These are phyloP conservation scores for Beta vulgaris DNA, from an alignment of 148 eudicot genomes.

Conservation along the genomic window DNA sequence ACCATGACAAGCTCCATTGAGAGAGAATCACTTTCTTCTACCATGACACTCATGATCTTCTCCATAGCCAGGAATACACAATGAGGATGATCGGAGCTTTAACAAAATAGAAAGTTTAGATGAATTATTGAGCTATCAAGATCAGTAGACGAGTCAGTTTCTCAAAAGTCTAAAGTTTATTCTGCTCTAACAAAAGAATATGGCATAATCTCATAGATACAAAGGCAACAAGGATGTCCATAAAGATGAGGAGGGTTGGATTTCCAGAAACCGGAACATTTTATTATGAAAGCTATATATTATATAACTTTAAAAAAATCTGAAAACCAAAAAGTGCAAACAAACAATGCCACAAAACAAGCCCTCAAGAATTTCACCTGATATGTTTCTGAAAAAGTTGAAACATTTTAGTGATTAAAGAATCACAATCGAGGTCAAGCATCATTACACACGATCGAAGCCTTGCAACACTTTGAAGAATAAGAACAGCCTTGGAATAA, in stretches of 20 bases:
- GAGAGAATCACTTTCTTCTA: slow-evolving; percentile 70
- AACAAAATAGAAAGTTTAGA: slow-evolving; percentile 15
- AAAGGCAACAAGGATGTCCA: background rate
- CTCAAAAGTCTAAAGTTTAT: background rate
- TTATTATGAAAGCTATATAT: no score
- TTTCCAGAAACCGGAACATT: background rate
- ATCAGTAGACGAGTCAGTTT: background rate
- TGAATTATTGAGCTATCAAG: background rate
- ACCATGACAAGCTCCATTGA: slow-evolving; percentile 51
- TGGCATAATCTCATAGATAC: background rate
- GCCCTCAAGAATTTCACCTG: slow-evolving; percentile 46
- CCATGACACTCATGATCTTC: slow-evolving; percentile 60
- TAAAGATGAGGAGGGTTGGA: background rate
- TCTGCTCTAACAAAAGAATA: background rate
- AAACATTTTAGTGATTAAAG: slow-evolving; percentile 57
- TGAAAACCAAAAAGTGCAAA: background rate
- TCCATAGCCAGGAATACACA: slow-evolving; percentile 57
- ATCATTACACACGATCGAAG: slow-evolving; percentile 64
- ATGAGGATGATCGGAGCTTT: slow-evolving; percentile 59
- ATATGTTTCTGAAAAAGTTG: slow-evolving; percentile 43
- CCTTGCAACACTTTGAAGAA: slow-evolving; percentile 46
- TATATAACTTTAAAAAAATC: background rate
- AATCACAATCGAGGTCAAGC: slow-evolving; percentile 66
- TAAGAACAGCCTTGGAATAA: slow-evolving; percentile 54
- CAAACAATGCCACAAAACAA: no score